These are phyloP conservation scores for Aeschynomene evenia DNA, from an alignment of 306 rosid genomes.

Conservation along the genomic window DNA sequence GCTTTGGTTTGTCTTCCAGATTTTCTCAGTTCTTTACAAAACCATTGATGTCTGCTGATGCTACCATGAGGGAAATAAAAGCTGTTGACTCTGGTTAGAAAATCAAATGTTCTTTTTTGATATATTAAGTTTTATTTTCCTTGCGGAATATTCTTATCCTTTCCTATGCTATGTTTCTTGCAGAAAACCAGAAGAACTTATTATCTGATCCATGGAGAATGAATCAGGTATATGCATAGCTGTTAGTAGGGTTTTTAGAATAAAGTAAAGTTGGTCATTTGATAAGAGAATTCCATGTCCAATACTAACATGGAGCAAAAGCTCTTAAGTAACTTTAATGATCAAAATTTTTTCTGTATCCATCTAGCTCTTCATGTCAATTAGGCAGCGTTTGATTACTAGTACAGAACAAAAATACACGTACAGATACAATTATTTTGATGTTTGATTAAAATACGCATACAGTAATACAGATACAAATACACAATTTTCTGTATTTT, in stretches of 20 bases:
- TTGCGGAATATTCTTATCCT: neutral
- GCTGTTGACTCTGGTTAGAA: slow-evolving; percentile 97
- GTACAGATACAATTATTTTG: too few relatives aligned
- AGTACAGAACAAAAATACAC: too few relatives aligned
- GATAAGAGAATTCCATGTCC: slow-evolving; percentile 6
- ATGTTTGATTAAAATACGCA: too few relatives aligned
- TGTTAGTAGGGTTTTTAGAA: slow-evolving; percentile 6
- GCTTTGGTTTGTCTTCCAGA: slow-evolving; percentile 46
- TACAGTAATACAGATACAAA: too few relatives aligned
- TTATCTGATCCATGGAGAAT: slow-evolving; percentile 89
- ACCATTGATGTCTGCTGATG: slow-evolving; percentile 94
- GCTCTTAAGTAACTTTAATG: neutral
- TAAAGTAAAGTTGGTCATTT: slow-evolving; percentile 13
- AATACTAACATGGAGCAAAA: neutral
- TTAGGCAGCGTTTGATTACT: too few relatives aligned
- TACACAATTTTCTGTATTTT: too few relatives aligned
- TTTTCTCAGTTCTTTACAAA: slow-evolving; percentile 92
- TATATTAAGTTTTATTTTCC: slow-evolving; percentile 1
- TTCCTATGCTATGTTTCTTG: slow-evolving; percentile 9
- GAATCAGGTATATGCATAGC: slow-evolving; percentile 66
- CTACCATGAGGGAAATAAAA: slow-evolving; percentile 93
- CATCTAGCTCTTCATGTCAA: slow-evolving; percentile 3
- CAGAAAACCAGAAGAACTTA: slow-evolving; percentile 92
- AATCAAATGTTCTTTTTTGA: slow-evolving; percentile 8
- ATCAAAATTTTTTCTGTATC: slow-evolving; percentile 10